These are phyloP conservation scores for Neurospora sp. DNA, from an alignment of 495 filamentous ascomycete genomes.

Conservation along the genomic window DNA sequence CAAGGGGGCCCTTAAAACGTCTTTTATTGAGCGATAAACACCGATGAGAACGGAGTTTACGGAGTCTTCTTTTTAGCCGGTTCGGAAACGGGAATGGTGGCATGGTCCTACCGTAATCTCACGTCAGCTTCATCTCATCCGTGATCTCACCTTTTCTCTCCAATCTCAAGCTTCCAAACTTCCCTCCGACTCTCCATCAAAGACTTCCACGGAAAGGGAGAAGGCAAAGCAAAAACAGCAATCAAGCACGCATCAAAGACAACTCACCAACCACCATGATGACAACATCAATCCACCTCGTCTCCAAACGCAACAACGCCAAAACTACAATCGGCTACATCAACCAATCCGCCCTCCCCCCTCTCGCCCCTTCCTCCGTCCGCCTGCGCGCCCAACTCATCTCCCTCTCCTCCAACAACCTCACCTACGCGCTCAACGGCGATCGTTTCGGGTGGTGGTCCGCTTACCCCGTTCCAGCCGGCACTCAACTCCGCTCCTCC, in stretches of 20 bases:
- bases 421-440: constrained; percentile 34
- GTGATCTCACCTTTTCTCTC: neutral
- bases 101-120: neutral
- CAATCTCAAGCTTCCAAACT: neutral
- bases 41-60: neutral
- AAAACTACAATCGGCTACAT: neutral
- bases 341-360: neutral
- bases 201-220: neutral
- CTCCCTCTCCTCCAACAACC: constrained; percentile 35
- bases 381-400: constrained; percentile 28
- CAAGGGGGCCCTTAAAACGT: neutral
- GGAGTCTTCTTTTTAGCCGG: neutral
- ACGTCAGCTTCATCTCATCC: neutral
- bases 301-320: constrained; percentile 5
- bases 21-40: neutral
- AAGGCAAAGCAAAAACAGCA: too few species aligned
- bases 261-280: neutral
- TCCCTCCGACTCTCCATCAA: neutral
- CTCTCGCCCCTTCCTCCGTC: constrained; percentile 14
- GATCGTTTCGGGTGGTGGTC: constrained; percentile 12
- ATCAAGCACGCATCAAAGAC: neutral
- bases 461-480: constrained; percentile 27
- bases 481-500: neutral
- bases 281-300: constrained; percentile 1
- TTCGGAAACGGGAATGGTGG: neutral